phyloP scores from a whole-genome alignment of 805 yeast species.

The Candida ovalis region DNA sequence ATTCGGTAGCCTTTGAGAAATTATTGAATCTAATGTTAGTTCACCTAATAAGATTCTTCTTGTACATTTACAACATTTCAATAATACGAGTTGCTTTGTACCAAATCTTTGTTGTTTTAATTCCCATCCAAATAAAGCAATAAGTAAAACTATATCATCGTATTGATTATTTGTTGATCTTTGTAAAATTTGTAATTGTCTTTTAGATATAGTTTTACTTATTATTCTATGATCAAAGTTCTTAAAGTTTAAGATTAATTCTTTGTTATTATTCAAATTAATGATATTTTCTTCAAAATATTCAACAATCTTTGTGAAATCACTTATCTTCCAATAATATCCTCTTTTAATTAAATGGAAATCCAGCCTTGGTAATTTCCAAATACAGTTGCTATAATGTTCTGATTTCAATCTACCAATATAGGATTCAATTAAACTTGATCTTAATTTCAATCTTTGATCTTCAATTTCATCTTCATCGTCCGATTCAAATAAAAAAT shows the following conservation, averaged over 20 bases:
- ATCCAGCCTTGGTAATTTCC: conserved; percentile 16
- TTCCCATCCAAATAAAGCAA: conserved; percentile 37
- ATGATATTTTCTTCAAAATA: conserved; percentile 16
- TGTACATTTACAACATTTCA: conserved; percentile 33
- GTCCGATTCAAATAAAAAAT: conserved; percentile 17
- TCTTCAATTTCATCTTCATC: conserved; percentile 23
- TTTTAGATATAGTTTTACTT: conserved; percentile 1
- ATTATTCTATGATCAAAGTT: conserved; percentile 15
- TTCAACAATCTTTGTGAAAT: conserved; percentile 21
- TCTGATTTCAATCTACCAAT: conserved; percentile 22
- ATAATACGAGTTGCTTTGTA: conserved; percentile 22
- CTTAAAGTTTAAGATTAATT: conserved; percentile 9
- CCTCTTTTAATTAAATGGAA: conserved; percentile 17
- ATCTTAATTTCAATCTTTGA: conserved; percentile 11
- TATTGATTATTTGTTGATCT: conserved; percentile 8
- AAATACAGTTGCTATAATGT: conserved; percentile 29
- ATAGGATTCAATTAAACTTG: conserved; percentile 26
- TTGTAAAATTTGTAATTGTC: conserved; percentile 7
- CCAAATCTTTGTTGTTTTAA: conserved; percentile 27
- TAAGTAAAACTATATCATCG: conserved; percentile 11
- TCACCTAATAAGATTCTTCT: conserved; percentile 31
- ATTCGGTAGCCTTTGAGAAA: not conserved
- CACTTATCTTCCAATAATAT: conserved; percentile 24
- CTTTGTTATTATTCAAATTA: conserved; percentile 11
- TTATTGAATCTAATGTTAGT: conserved; percentile 1